Percentiles rank a stretch among this genome's conserved stretches.
phyloP scores from a whole-genome alignment of 768 basidiomycete species.

The Hydnomerulius pinastri region DNA sequence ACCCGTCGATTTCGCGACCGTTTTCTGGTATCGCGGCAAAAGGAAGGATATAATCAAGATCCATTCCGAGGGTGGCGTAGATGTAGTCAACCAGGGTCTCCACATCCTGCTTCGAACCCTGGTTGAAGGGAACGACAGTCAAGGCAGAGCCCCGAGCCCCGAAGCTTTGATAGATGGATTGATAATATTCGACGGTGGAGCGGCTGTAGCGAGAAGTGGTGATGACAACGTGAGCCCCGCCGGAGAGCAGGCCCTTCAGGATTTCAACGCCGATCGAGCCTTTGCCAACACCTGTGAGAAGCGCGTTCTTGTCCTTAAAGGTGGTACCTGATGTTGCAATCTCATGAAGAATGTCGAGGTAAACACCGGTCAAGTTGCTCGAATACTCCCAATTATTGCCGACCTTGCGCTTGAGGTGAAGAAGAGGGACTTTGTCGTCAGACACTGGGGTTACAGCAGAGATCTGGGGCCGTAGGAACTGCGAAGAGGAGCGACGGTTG shows the following conservation, averaged over 20 bases:
- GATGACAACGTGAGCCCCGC: slow-evolving; percentile 95
- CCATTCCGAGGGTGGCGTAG: slow-evolving; percentile 91
- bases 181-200: slow-evolving; percentile 96
- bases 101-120: slow-evolving; percentile 97
- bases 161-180: slow-evolving; percentile 93
- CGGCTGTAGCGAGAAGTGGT: slow-evolving; percentile 98
- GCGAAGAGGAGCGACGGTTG: slow-evolving; percentile 89
- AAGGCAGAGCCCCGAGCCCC: slow-evolving; percentile 96
- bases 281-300: slow-evolving; percentile 96
- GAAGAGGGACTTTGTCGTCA: slow-evolving; percentile 86
- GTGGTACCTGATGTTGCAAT: slow-evolving; percentile 98
- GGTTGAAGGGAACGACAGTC: slow-evolving; percentile 98
- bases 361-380: slow-evolving; percentile 92
- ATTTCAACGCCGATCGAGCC: slow-evolving; percentile 98
- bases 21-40: slow-evolving; percentile 99
- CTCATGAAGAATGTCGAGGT: slow-evolving; percentile 96
- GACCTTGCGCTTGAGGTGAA: slow-evolving; percentile 96
- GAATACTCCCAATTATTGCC: slow-evolving; percentile 96
- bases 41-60: slow-evolving; percentile 97
- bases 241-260: slow-evolving; percentile 93
- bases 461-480: slow-evolving; percentile 93
- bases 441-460: slow-evolving; percentile 72
- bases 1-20: slow-evolving; percentile 94
- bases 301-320: slow-evolving; percentile 98
- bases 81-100: slow-evolving; percentile 98